These are phyloP conservation scores for Aspergillus hancockii DNA, from an alignment of 495 filamentous ascomycete genomes.

Conservation along the genomic window DNA sequence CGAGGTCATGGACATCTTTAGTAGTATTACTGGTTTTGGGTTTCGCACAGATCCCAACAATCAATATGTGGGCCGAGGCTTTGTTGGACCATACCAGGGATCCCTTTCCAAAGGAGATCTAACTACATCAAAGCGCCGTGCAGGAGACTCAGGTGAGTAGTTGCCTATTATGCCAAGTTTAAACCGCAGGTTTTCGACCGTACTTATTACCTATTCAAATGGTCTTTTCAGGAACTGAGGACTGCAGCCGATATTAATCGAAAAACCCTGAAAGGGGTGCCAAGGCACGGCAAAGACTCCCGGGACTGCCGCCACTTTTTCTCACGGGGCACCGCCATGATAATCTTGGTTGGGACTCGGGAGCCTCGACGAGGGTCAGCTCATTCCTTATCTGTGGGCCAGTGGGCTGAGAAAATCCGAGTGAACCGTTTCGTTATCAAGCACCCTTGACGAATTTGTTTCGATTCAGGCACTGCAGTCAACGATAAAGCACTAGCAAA, in stretches of 20 bases:
- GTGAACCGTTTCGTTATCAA: neutral
- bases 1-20: neutral
- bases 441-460: neutral
- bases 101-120: too few relatives aligned
- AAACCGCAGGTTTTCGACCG: neutral
- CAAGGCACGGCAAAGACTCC: neutral
- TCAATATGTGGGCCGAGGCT: neutral
- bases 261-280: neutral
- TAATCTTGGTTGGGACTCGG: neutral
- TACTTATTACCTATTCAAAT: conserved; percentile 1
- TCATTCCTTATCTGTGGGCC: neutral
- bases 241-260: neutral
- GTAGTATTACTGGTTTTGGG: neutral
- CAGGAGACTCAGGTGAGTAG: neutral
- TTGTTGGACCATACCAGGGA: neutral
- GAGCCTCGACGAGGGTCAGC: neutral
- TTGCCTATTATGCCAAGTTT: neutral
- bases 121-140: neutral
- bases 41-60: conserved; percentile 1
- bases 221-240: neutral
- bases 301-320: neutral
- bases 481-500: neutral
- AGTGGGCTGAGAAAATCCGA: neutral
- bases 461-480: neutral
- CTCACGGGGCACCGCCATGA: neutral